Evolutionary conservation across 345 rosid genomes (phyloP).

Genomic region (Salix caprea): DNA sequence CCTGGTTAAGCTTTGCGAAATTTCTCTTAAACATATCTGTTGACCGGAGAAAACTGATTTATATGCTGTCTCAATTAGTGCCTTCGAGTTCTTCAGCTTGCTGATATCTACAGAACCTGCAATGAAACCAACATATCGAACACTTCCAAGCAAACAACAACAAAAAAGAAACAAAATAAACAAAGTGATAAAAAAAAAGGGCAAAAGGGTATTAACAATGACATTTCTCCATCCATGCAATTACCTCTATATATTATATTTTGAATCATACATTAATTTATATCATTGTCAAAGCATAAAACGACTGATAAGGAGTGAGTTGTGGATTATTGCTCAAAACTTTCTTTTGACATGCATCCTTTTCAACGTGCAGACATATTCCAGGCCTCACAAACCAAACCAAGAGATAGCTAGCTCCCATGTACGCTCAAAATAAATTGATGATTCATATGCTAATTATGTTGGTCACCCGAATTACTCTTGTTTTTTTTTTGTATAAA

Average conservation of each 20-base stretch:
- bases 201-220: background rate
- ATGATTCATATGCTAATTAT: background rate
- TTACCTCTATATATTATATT: background rate
- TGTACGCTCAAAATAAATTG: background rate
- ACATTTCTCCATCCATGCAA: background rate
- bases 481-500: too few species aligned
- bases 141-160: background rate
- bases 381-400: background rate
- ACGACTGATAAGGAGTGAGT: background rate
- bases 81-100: background rate
- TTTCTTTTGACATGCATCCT: background rate
- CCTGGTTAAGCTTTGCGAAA: conserved; percentile 18
- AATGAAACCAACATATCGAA: background rate
- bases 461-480: background rate
- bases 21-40: conserved; percentile 16
- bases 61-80: background rate
- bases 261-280: background rate
- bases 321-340: background rate
- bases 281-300: background rate
- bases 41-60: background rate
- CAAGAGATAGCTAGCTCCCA: background rate
- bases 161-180: background rate
- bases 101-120: background rate
- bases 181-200: background rate
- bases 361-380: background rate